These are phyloP conservation scores for Calonectria leucothoes DNA, from an alignment of 2,329 filamentous ascomycete genomes.

Conservation along the genomic window DNA sequence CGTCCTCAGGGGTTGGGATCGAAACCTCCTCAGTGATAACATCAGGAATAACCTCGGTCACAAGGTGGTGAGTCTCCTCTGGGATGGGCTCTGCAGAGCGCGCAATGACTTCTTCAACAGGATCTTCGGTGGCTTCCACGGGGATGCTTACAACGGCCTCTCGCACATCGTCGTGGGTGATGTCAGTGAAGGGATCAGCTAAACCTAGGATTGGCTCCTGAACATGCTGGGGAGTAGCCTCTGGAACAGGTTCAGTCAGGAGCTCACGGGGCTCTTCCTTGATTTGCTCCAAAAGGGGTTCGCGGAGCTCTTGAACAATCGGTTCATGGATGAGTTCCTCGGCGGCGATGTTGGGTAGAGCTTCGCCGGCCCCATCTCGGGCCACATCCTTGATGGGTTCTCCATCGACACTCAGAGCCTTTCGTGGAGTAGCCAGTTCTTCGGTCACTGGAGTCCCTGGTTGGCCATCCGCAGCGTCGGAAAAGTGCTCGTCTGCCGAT, in stretches of 20 bases:
- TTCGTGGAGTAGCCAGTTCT: slow-evolving; percentile 2
- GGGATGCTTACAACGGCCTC: background rate
- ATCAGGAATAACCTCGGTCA: background rate
- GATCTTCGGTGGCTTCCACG: background rate
- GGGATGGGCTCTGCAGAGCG: too few relatives aligned
- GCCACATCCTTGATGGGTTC: slow-evolving; percentile 7
- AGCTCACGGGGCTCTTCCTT: background rate
- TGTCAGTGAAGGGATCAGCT: background rate
- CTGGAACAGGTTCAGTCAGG: background rate
- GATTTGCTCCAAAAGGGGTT: slow-evolving; percentile 2
- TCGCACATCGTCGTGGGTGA: background rate
- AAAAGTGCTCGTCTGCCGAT: slow-evolving; percentile 51
- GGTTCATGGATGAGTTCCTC: background rate
- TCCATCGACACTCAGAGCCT: background rate
- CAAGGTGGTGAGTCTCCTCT: background rate
- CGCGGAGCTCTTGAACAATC: background rate
- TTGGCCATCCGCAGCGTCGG: slow-evolving; percentile 46
- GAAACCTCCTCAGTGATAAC: background rate
- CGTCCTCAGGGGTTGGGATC: background rate
- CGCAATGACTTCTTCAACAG: background rate
- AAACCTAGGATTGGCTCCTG: background rate
- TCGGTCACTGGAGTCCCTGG: slow-evolving; percentile 32
- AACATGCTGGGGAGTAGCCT: background rate
- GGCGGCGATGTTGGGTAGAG: background rate
- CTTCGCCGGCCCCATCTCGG: background rate